These are phyloP conservation scores for Scleroderma bovista DNA, from an alignment of 768 basidiomycete genomes.

Conservation along the genomic window DNA sequence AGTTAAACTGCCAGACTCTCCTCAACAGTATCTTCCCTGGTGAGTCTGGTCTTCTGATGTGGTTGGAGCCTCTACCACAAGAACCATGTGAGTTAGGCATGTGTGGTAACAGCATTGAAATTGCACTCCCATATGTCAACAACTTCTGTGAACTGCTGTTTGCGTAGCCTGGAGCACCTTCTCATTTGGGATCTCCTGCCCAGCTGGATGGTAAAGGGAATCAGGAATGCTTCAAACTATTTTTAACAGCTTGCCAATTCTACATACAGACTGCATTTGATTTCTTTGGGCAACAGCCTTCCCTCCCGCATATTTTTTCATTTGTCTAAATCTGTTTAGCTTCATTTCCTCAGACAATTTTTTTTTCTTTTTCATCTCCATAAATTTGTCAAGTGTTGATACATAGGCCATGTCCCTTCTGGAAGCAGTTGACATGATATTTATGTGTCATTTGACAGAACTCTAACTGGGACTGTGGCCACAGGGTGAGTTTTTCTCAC, in stretches of 20 bases:
- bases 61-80: neutral
- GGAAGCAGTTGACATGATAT: too few species aligned
- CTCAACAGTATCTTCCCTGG: conserved; percentile 4
- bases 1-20: neutral
- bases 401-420: too few species aligned
- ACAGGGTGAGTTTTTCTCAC: too few species aligned
- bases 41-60: conserved; percentile 1
- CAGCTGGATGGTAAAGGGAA: neutral
- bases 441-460: too few species aligned
- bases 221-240: neutral
- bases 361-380: too few species aligned
- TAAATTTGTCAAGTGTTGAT: too few species aligned
- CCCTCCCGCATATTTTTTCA: too few species aligned
- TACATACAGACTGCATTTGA: conserved; percentile 1
- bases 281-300: neutral
- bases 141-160: neutral
- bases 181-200: neutral
- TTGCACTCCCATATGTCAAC: neutral
- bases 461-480: too few species aligned
- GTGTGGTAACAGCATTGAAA: neutral
- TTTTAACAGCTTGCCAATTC: neutral
- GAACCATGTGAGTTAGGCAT: neutral
- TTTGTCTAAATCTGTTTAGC: too few species aligned
- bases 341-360: too few species aligned
- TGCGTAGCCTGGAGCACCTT: neutral